Base-by-base conservation (phyloP, 2,329 filamentous ascomycete species). In the Reticulascus tulasneorum region DNA sequence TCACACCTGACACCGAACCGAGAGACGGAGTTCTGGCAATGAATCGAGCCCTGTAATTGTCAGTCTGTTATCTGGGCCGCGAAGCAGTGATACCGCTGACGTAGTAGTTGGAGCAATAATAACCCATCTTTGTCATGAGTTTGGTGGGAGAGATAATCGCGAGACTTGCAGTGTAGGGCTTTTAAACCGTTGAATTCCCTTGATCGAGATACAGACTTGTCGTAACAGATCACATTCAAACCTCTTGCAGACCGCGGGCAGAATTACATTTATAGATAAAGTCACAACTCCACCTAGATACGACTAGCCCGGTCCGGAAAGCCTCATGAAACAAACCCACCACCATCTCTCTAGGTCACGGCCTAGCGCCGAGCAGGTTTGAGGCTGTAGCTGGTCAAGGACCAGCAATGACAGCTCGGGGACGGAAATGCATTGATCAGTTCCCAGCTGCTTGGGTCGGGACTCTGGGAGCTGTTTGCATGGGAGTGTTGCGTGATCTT, bases 21-120 rank as follows among this genome's bases (percentile, higher is more conserved):
- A 11, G 45, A 39, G 23, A 56, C 54, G 10, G 46, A 47, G 38
- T 56, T 56, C 37, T 53, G 52, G 47, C 55, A 58, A 22, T 58
- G 55, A 21, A 53, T 51, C 4, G 50, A 54, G 42, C 51, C 48
- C 55, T 58, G 23, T 8, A 8, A 16, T 25, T 22, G 39, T 48
- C 13, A 47, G 38, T 16, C 7, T 12, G 22, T 35, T 15, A 23
- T 15, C 24, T 29, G 20, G 36, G 40, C 12, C 13, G 11, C 6
- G 4, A 13, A n/a, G 10, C 0, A 15, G 13, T 10, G 24, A 28
- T 9, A 20, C 30, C 29, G 29, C 48, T 16, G 40, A 57, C 55
- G 37, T 58, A 58, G 42, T 54, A 58, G 44, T 58, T 58, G 29
- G 55, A 55, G 44, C 53, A 58, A 35, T 56, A 56, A 42, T 48